Evolutionary conservation across 75 land plant species (phyloP), one percentile per base, ranked within the genome.

Genomic region (Sequoiadendron giganteum): DNA sequence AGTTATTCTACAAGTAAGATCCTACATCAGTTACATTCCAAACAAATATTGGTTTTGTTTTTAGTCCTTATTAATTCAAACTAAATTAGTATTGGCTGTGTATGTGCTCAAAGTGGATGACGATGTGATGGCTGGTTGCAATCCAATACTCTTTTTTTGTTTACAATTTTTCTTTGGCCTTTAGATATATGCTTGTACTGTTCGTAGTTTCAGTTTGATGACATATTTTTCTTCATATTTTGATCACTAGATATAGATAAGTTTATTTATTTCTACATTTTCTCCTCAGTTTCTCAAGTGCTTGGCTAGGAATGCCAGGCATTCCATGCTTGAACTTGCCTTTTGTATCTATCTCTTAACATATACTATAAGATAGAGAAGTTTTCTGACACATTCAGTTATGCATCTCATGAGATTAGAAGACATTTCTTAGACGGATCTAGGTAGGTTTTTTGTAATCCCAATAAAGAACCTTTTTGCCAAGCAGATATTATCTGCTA

Each of bases 1-100:
- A 91, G 91, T 98, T 25, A 45, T 94, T 86, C 95, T 96, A 88
- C 99, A 97, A 95, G 99, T 97, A 88, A 87, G 48, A 47, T 45
- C 32, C 34, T n/a, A n/a, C 11, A 28, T 43, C 32, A 25, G 19
- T 25, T 45, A 82, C 30, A 25, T n/a, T 45, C 84, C 11, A 45
- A 45, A 45, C 32, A 82, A 40, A 45, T 9, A 3, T 45, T 11
- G 43, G 28, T 42, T 40, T 0, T 2, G 36, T 79, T 40, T 79
- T 39, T 3, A 39, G 25, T 39, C 40, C 40, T 79, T 40, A 7
- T 79, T 79, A 79, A 18, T 39, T 40, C 25, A 40, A 42, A 42
- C 28, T 6, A 39, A 82, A 45, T 18, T 43, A 21, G 39, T 82
- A 43, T 11, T 81, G 19, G 48, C n/a, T 43, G 39, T 42, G 21